Conservation (phyloP, 768 basidiomycete species). For the Lactarius quietus region DNA sequence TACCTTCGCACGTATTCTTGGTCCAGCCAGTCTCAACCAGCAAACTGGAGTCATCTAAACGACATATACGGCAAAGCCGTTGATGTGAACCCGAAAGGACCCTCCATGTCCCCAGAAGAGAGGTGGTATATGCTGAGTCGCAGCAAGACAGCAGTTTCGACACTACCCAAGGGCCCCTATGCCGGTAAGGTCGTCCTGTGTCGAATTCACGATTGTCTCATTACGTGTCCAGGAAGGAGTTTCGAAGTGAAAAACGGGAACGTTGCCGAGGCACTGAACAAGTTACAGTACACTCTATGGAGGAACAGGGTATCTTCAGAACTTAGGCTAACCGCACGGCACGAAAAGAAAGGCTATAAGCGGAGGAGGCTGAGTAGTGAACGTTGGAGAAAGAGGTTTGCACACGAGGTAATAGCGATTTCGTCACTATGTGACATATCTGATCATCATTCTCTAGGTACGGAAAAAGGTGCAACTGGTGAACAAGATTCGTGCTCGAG, state of each 20-base stretch:
- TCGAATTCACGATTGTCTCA: conserved; percentile 12
- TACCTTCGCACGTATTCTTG: background rate
- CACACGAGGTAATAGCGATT: conserved; percentile 58
- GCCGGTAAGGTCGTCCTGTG: conserved; percentile 8
- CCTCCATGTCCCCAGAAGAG: background rate
- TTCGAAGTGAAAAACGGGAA: conserved; percentile 44
- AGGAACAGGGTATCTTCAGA: conserved; percentile 55
- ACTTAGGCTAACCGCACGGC: conserved; percentile 50
- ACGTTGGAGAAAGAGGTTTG: conserved; percentile 77
- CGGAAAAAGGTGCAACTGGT: conserved; percentile 81
- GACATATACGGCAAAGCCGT: conserved; percentile 5
- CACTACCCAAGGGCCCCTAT: conserved; percentile 16
- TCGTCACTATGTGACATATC: conserved; percentile 19
- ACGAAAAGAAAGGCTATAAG: conserved; percentile 82
- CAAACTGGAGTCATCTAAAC: conserved; percentile 20
- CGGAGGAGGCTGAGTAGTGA: conserved; percentile 69
- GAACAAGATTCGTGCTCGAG: conserved; percentile 70
- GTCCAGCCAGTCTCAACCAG: background rate
- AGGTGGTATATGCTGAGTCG: conserved; percentile 18
- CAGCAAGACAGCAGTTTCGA: conserved; percentile 6
- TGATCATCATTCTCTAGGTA: conserved; percentile 48
- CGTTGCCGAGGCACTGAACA: conserved; percentile 46
- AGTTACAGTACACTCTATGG: conserved; percentile 48
- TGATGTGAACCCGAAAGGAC: background rate
- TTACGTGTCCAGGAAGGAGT: conserved; percentile 51